These are phyloP conservation scores for Maudiozyma barnettii DNA, from an alignment of 805 yeast species.

Conservation along the genomic window DNA sequence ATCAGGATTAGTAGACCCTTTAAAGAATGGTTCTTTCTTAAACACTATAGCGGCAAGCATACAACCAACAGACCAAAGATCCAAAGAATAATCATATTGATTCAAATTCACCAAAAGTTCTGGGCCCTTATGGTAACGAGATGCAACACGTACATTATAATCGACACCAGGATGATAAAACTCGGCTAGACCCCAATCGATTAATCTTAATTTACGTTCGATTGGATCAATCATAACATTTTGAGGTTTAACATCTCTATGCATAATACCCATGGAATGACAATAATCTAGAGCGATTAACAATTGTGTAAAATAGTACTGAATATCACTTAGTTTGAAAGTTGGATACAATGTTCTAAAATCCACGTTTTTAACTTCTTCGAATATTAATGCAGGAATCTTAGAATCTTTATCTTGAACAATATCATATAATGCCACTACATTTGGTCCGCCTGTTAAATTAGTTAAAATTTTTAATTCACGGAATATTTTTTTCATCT, in stretches of 20 bases:
- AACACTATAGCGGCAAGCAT: slow-evolving; percentile 84
- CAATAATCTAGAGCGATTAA: slow-evolving; percentile 76
- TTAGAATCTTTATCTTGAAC: slow-evolving; percentile 78
- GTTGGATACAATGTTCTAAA: slow-evolving; percentile 80
- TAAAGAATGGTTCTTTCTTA: slow-evolving; percentile 86
- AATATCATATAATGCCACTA: slow-evolving; percentile 67
- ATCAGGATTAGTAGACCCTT: slow-evolving; percentile 84
- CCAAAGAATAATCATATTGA: slow-evolving; percentile 80
- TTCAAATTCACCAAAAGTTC: slow-evolving; percentile 76
- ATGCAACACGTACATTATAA: slow-evolving; percentile 86
- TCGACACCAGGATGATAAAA: slow-evolving; percentile 85
- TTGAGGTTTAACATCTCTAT: slow-evolving; percentile 89
- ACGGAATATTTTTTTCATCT: slow-evolving; percentile 83
- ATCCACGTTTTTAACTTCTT: slow-evolving; percentile 75
- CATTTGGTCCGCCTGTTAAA: slow-evolving; percentile 73
- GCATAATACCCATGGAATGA: slow-evolving; percentile 92
- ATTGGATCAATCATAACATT: slow-evolving; percentile 87
- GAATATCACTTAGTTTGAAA: slow-evolving; percentile 63
- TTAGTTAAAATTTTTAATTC: slow-evolving; percentile 84
- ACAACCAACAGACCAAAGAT: slow-evolving; percentile 87
- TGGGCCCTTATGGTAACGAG: slow-evolving; percentile 87
- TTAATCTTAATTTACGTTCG: slow-evolving; percentile 51
- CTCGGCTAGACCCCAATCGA: slow-evolving; percentile 94
- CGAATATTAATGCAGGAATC: slow-evolving; percentile 84
- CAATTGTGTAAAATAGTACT: slow-evolving; percentile 75